Evolutionary conservation across 2,329 filamentous ascomycete genomes (phyloP), one percentile per base, ranked within the genome.

Genomic region (Alternaria infectoria): DNA sequence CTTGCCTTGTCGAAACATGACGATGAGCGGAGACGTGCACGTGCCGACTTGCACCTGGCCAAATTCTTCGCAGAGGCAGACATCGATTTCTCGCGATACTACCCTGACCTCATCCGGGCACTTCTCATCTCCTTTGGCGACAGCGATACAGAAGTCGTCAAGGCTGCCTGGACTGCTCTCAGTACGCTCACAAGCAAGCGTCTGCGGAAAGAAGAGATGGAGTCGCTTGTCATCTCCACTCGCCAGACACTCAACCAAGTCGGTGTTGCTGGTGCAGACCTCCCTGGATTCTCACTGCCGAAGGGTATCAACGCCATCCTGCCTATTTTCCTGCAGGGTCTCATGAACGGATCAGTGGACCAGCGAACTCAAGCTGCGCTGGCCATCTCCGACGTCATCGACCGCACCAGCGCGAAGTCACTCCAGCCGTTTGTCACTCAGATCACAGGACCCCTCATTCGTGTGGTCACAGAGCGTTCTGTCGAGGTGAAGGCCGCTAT

Each of bases 151-250:
- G 89, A 90, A 21, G 95, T 98, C 5, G 91, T 98, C 74, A 96
- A 96, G 83, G 88, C 93, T 47, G 89, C 95, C 21, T 98, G 94
- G 94, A 86, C 89, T 58, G 95, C 94, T 6, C 87, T 99, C 62
- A 93, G 84, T 71, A 92, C 92, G 61, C 91, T 99, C 71, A 74
- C 70, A 2, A 97, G 94, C 49, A 94, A 94, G 79, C 91, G 89
- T 72, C 87, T 99, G 65, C 91, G 90, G 77, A 99, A 99, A 81
- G 96, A 99, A 77, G 95, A 98, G 81, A 98, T 99, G 96, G 96
- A 99, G 77, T 89, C 91, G 1, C 86, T 99, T 49, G 93, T 97
- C 17, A 84, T 89, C 57, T 96, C 95, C 0, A 97, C 95, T 3
- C 87, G 95, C 62, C 92, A 96, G 79, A 90, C 92, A 2, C 86